Evolutionary conservation across 177 flowering plant genomes (phyloP).

Genomic region (Telopea speciosissima): DNA sequence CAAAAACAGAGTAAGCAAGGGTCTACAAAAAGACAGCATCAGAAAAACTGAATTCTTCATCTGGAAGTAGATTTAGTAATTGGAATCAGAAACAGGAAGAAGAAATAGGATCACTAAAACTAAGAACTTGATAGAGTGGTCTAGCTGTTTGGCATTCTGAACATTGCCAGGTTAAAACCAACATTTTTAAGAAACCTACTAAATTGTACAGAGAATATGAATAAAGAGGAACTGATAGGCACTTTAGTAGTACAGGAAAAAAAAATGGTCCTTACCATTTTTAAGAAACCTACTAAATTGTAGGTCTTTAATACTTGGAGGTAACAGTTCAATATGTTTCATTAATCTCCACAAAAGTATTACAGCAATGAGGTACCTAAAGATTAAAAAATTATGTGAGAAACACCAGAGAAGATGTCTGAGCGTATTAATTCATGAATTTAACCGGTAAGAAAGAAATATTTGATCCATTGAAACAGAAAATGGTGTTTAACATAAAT

Average conservation of each 20-base stretch:
- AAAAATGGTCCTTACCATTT: slow-evolving; percentile 56
- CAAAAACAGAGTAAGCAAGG: not conserved
- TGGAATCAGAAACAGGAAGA: not conserved
- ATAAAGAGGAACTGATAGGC: not conserved
- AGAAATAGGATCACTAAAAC: not conserved
- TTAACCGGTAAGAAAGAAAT: no score
- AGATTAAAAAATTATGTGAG: not conserved
- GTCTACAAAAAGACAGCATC: not conserved
- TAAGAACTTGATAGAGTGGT: not conserved
- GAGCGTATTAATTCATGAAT: not conserved
- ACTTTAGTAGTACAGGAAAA: no score
- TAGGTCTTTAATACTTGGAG: slow-evolving; percentile 57
- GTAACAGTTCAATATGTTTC: slow-evolving; percentile 56
- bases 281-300: slow-evolving; percentile 65
- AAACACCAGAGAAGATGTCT: not conserved
- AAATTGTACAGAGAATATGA: not conserved
- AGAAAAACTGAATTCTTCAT: not conserved
- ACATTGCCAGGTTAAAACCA: no score
- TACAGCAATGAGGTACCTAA: slow-evolving; percentile 68
- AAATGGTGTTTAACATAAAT: no score
- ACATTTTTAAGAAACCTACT: no score
- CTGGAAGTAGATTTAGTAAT: not conserved
- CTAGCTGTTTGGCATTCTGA: not conserved
- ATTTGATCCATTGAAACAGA: no score
- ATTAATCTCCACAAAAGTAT: slow-evolving; percentile 63